A percentile compares a stretch with the other conserved stretches of the same genome.
Conservation (phyloP, 2,329 filamentous ascomycete genomes). For the Penicillium concentricum region DNA sequence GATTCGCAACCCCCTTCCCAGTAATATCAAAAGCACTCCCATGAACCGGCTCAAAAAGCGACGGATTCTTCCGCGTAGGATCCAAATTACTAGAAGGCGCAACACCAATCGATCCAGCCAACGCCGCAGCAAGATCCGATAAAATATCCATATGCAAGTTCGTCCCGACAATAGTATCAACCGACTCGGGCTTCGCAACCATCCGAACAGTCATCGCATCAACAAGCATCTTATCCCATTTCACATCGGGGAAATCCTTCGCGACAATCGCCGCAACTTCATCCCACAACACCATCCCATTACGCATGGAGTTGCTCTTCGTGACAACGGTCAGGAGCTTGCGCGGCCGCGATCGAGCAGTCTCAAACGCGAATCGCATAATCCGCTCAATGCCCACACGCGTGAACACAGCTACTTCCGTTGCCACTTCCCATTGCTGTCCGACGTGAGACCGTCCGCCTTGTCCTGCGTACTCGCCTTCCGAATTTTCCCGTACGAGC, state of each 20-base stretch:
- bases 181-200: constrained; percentile 50
- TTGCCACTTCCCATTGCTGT: constrained; percentile 53
- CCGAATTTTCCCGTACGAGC: constrained; percentile 56
- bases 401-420: constrained; percentile 56
- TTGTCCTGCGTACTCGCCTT: constrained; percentile 57
- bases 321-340: constrained; percentile 56
- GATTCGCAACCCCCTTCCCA: constrained; percentile 60
- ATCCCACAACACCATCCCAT: constrained; percentile 59
- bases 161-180: constrained; percentile 56
- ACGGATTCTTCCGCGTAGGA: constrained; percentile 59
- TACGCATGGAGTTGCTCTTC: constrained; percentile 56
- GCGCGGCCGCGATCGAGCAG: constrained; percentile 47
- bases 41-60: constrained; percentile 64
- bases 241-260: constrained; percentile 52
- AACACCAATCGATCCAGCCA: constrained; percentile 69
- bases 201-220: constrained; percentile 58
- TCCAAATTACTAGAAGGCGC: constrained; percentile 68
- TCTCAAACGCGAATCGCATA: constrained; percentile 56
- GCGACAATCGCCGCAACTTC: constrained; percentile 50
- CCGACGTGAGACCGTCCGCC: constrained; percentile 54
- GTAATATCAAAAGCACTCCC: constrained; percentile 64
- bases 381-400: constrained; percentile 53
- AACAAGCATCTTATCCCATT: constrained; percentile 56
- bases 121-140: constrained; percentile 66
- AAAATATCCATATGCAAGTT: constrained; percentile 64